Percentiles rank a stretch among this genome's conserved stretches.
Evolutionary conservation across 352 stramenopile species (phyloP).

Genomic region (Globisporangium yorkense): DNA sequence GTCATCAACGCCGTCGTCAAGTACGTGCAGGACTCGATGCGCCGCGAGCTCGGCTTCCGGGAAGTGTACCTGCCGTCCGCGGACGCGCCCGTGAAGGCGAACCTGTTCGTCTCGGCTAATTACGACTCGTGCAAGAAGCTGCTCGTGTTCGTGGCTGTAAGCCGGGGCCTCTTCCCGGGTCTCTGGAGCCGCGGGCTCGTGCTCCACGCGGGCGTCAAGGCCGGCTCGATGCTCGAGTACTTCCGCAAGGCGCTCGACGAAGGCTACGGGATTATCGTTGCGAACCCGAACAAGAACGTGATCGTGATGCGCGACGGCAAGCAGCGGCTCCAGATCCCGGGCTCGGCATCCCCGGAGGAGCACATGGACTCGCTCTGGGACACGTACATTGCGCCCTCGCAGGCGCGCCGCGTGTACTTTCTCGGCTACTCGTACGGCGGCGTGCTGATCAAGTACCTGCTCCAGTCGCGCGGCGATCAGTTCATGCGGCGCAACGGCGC

Average conservation of each 20-base stretch:
- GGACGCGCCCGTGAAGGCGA: constrained; percentile 72
- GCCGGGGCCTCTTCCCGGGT: constrained; percentile 69
- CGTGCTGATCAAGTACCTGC: constrained; percentile 85
- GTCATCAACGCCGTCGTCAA: constrained; percentile 84
- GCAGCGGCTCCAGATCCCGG: constrained; percentile 76
- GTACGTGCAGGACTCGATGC: constrained; percentile 86
- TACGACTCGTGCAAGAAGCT: constrained; percentile 78
- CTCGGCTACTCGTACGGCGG: constrained; percentile 86
- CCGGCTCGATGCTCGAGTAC: constrained; percentile 85
- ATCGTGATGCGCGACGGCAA: constrained; percentile 79
- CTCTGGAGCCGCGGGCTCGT: constrained; percentile 83
- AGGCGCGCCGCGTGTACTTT: constrained; percentile 76
- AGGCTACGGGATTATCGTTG: constrained; percentile 83
- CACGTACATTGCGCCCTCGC: constrained; percentile 54
- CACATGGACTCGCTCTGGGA: constrained; percentile 89
- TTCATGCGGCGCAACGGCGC: constrained; percentile 82
- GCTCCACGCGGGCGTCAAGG: constrained; percentile 82
- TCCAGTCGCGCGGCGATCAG: constrained; percentile 82
- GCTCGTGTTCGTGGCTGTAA: constrained; percentile 83
- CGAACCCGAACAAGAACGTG: constrained; percentile 89
- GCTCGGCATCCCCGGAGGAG: constrained; percentile 78
- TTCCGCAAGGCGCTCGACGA: constrained; percentile 84
- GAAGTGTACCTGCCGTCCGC: constrained; percentile 69
- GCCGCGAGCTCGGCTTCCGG: constrained; percentile 64
- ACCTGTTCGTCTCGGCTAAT: constrained; percentile 80